phyloP scores from a whole-genome alignment of 331 rosid genomes.

The Arachis monticola region DNA sequence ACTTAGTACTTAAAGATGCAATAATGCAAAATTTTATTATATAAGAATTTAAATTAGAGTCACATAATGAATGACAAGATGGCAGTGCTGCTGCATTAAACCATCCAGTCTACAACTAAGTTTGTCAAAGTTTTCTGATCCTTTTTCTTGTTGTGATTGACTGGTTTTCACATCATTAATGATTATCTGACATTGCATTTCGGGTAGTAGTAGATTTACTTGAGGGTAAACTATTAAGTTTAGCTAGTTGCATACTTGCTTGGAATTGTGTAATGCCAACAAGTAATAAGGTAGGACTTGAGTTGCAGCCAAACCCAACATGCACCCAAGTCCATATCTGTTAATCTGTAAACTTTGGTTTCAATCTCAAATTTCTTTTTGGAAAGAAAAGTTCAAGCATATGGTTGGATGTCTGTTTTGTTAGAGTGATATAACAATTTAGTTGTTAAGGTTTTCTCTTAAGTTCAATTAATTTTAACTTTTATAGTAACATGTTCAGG shows the following conservation, averaged over 20 bases:
- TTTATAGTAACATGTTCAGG: conserved; percentile 46
- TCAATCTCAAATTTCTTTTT: not conserved
- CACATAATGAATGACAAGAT: not conserved
- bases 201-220: not conserved
- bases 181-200: not conserved
- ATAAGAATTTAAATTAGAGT: not conserved
- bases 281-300: not conserved
- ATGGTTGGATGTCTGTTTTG: conserved; percentile 5
- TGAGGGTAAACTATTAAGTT: not conserved
- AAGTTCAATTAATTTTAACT: conserved; percentile 8
- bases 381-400: not conserved
- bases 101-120: conserved; percentile 8
- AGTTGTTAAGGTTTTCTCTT: not conserved
- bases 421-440: not conserved
- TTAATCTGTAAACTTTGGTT: not conserved
- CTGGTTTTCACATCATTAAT: not conserved
- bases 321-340: not conserved
- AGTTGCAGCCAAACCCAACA: not conserved
- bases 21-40: not conserved
- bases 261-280: not conserved
- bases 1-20: not conserved
- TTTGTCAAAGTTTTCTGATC: not conserved
- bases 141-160: not conserved
- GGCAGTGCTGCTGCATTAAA: not conserved
- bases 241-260: not conserved